A percentile compares a stretch with the other conserved stretches of the same genome.
Conservation (phyloP, 1,284 basidiomycete genomes). For the Hemileia vastatrix region DNA sequence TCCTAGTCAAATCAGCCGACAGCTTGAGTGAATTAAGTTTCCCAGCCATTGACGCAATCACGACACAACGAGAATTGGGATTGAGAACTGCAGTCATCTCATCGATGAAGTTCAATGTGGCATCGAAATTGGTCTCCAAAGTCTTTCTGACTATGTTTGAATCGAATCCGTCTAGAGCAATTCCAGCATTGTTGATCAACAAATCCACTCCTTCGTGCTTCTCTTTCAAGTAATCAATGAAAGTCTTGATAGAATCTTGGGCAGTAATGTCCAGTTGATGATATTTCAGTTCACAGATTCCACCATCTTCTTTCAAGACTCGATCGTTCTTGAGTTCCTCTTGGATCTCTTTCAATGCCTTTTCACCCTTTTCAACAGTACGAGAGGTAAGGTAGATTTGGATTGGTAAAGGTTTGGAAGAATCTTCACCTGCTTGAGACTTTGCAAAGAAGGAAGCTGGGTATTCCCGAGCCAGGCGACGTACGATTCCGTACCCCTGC, state of each 20-base stretch:
- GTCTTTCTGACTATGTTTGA: constrained; percentile 28
- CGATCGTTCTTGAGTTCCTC: constrained; percentile 24
- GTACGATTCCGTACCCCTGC: constrained; percentile 32
- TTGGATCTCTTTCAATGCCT: constrained; percentile 26
- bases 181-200: constrained; percentile 34
- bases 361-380: constrained; percentile 27
- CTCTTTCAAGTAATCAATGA: constrained; percentile 1
- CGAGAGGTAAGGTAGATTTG: constrained; percentile 32
- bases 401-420: constrained; percentile 12
- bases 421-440: constrained; percentile 17
- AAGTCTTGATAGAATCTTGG: not conserved
- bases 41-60: constrained; percentile 29
- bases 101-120: constrained; percentile 27
- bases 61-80: constrained; percentile 28
- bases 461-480: constrained; percentile 30
- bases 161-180: constrained; percentile 32
- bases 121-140: constrained; percentile 30
- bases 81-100: constrained; percentile 22
- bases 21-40: constrained; percentile 25
- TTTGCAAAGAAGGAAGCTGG: constrained; percentile 24
- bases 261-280: constrained; percentile 23
- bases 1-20: constrained; percentile 22
- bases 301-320: not conserved
- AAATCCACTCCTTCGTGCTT: constrained; percentile 26
- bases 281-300: not conserved